Conservation (phyloP, 2,329 filamentous ascomycete species). For the Aureobasidium pullulans region DNA sequence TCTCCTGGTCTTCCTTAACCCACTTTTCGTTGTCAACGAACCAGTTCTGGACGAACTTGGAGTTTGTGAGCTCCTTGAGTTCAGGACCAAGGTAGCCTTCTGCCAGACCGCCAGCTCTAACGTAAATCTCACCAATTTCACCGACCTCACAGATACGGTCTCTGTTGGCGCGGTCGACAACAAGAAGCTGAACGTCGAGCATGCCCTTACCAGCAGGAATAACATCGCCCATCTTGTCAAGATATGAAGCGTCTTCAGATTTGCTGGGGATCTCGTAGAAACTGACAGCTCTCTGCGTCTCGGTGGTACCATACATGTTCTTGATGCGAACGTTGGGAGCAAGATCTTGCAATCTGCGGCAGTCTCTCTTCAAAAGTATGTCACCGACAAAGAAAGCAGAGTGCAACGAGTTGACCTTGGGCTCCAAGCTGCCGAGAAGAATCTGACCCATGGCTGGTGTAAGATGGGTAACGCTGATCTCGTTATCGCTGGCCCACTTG, state of each 20-base stretch:
- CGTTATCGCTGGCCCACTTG: slow-evolving; percentile 76
- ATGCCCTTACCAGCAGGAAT: slow-evolving; percentile 83
- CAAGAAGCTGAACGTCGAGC: slow-evolving; percentile 78
- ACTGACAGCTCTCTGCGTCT: slow-evolving; percentile 72
- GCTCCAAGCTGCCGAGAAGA: slow-evolving; percentile 75
- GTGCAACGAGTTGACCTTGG: slow-evolving; percentile 51
- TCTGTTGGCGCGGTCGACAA: slow-evolving; percentile 63
- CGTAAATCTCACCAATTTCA: slow-evolving; percentile 76
- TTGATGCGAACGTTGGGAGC: slow-evolving; percentile 68
- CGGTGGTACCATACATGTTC: slow-evolving; percentile 86
- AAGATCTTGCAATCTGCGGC: slow-evolving; percentile 64
- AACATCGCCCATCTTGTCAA: slow-evolving; percentile 62
- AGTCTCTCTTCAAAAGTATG: slow-evolving; percentile 77
- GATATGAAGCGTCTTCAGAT: slow-evolving; percentile 54
- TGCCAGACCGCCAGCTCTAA: slow-evolving; percentile 75
- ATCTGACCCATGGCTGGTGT: slow-evolving; percentile 98
- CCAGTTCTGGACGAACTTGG: slow-evolving; percentile 81
- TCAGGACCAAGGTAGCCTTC: slow-evolving; percentile 65
- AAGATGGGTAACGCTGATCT: slow-evolving; percentile 74
- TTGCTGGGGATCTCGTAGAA: slow-evolving; percentile 71
- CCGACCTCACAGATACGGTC: slow-evolving; percentile 69
- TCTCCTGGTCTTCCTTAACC: slow-evolving; percentile 55
- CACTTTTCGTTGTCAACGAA: slow-evolving; percentile 70
- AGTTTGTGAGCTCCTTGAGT: slow-evolving; percentile 53
- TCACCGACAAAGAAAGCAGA: slow-evolving; percentile 89